A percentile compares a stretch with the other conserved stretches of the same genome.
Conservation (phyloP, 1,284 basidiomycete species). For the Tausonia pullulans region DNA sequence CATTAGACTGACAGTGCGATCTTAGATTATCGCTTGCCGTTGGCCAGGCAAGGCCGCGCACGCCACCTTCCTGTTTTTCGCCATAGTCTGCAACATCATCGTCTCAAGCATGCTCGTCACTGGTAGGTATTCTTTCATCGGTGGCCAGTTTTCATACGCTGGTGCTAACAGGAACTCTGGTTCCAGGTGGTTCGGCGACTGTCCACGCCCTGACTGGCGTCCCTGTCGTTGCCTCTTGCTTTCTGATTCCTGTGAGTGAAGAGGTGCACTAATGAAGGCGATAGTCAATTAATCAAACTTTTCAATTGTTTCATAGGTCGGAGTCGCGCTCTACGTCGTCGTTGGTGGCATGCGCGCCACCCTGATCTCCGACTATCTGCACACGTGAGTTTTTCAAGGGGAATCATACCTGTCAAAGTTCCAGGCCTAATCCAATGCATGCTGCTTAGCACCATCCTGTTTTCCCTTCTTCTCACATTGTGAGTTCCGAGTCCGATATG, state of each 20-base stretch:
- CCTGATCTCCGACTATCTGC: constrained; percentile 33
- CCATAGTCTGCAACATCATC: constrained; percentile 61
- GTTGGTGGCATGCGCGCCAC: constrained; percentile 23
- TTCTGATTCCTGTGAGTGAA: constrained; percentile 48
- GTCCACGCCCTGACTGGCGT: constrained; percentile 70
- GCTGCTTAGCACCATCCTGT: constrained; percentile 68
- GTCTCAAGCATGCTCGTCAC: constrained; percentile 49
- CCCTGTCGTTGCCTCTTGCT: constrained; percentile 67
- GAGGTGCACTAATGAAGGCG: neutral
- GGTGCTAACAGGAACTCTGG: neutral
- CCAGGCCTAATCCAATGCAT: constrained; percentile 23
- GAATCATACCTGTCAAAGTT: too few relatives aligned
- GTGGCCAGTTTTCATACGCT: neutral
- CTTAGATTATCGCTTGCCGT: constrained; percentile 52
- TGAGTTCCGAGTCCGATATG: too few relatives aligned
- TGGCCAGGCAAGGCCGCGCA: constrained; percentile 62
- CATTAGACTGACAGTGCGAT: constrained; percentile 25
- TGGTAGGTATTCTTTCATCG: constrained; percentile 31
- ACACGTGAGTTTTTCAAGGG: constrained; percentile 7
- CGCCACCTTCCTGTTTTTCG: constrained; percentile 66
- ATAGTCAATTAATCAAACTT: constrained; percentile 18
- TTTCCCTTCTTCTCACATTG: constrained; percentile 25
- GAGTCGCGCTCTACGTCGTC: constrained; percentile 32
- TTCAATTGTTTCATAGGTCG: constrained; percentile 21
- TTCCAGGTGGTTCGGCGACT: constrained; percentile 50